A percentile compares a stretch with the other conserved stretches of the same genome.
Conservation (phyloP, 2,329 filamentous ascomycete species). For the Sclerotiophoma versabilis region DNA sequence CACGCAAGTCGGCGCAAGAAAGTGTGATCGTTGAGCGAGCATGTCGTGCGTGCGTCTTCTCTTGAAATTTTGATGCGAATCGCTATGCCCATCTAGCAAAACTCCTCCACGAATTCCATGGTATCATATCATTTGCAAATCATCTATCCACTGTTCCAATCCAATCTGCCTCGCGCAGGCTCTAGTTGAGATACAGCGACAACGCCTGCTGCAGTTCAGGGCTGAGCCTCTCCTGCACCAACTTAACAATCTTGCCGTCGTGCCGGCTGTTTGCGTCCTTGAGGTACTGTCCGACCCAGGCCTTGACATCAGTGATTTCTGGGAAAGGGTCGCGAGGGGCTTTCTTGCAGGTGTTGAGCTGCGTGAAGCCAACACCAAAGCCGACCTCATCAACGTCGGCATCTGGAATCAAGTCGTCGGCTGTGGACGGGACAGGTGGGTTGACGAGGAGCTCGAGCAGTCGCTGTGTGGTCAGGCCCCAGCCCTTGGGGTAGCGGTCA, state of each 20-base stretch:
- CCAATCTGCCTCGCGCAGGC: not conserved
- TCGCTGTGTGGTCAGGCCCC: conserved; percentile 88
- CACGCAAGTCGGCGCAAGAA: no score
- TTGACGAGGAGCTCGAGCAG: conserved; percentile 89
- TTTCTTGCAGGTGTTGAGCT: conserved; percentile 87
- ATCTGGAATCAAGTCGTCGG: conserved; percentile 79
- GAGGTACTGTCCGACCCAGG: conserved; percentile 84
- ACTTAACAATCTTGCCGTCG: conserved; percentile 72
- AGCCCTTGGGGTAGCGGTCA: conserved; percentile 73
- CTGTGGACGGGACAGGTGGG: conserved; percentile 73
- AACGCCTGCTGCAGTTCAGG: conserved; percentile 52
- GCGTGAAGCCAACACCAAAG: conserved; percentile 94
- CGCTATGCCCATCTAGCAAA: conserved; percentile 16
- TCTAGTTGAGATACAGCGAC: conserved; percentile 36
- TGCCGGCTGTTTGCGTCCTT: conserved; percentile 78
- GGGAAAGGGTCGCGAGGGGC: conserved; percentile 81
- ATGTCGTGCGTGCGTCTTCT: not conserved
- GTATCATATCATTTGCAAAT: conserved; percentile 17
- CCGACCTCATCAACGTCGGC: conserved; percentile 93
- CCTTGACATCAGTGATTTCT: conserved; percentile 78
- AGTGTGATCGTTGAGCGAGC: not conserved
- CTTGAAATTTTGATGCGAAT: conserved; percentile 4
- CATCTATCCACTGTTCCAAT: conserved; percentile 1
- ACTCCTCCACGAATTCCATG: conserved; percentile 16
- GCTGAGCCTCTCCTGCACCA: conserved; percentile 73